These are phyloP conservation scores for Penicillium atrosanguineum DNA, from an alignment of 495 filamentous ascomycete genomes.

Conservation along the genomic window DNA sequence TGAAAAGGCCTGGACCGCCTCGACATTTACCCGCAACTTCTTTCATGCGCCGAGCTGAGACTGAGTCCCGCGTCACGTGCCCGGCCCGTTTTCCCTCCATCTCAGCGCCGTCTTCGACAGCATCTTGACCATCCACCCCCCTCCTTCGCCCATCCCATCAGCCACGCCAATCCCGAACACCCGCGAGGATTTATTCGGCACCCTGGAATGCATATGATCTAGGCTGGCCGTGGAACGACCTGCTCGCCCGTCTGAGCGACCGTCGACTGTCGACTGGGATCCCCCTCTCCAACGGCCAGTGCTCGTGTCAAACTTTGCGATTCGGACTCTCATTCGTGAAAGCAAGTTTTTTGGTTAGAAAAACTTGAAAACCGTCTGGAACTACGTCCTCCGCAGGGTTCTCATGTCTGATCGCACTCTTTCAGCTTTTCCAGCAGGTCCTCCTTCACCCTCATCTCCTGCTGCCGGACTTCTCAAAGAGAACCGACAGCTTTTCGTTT, in stretches of 20 bases:
- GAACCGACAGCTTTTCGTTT: conserved; percentile 25
- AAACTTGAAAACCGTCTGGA: conserved; percentile 2
- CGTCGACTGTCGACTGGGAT: conserved; percentile 32
- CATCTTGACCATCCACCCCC: conserved; percentile 31
- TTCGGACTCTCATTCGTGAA: conserved; percentile 17
- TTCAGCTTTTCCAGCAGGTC: conserved; percentile 37
- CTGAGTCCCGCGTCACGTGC: conserved; percentile 35
- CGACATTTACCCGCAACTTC: not conserved
- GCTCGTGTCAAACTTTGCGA: conserved; percentile 20
- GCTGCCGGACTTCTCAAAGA: conserved; percentile 41
- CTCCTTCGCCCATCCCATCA: conserved; percentile 23
- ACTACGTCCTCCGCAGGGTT: conserved; percentile 14
- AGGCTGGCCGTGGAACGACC: conserved; percentile 36
- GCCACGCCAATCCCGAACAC: conserved; percentile 18
- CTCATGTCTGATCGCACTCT: conserved; percentile 47
- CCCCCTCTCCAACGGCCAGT: conserved; percentile 24
- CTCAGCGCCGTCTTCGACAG: conserved; percentile 29
- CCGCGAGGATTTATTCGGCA: conserved; percentile 11
- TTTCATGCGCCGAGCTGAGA: conserved; percentile 4
- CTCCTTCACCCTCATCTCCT: conserved; percentile 47
- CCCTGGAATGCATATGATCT: conserved; percentile 43
- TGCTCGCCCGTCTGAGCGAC: conserved; percentile 43
- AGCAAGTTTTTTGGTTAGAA: not conserved
- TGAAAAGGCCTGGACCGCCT: not conserved
- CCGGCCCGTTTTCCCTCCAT: conserved; percentile 38